Percentiles rank a stretch among this genome's conserved stretches.
These are phyloP conservation scores for Ilyonectria sp. DNA, from an alignment of 2,329 filamentous ascomycete species.

Conservation along the genomic window DNA sequence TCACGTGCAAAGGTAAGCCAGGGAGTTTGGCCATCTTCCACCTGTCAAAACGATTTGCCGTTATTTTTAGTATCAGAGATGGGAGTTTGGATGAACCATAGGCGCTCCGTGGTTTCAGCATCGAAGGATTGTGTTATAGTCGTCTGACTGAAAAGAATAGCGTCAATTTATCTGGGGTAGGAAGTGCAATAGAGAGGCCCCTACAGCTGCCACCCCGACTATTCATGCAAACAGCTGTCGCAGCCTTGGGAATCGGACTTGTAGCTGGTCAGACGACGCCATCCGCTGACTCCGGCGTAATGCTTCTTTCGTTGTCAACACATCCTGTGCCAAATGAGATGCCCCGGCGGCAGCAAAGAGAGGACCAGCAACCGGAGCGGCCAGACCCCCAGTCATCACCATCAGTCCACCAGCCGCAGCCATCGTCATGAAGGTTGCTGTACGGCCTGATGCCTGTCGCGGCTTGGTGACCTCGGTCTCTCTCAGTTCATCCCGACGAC, in stretches of 20 bases:
- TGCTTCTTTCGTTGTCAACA: constrained; percentile 6
- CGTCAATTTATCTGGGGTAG: neutral
- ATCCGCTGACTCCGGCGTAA: neutral
- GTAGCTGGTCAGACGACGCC: constrained; percentile 4
- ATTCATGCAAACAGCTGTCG: constrained; percentile 18
- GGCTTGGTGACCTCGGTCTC: constrained; percentile 8
- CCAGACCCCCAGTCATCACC: constrained; percentile 2
- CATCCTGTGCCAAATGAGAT: neutral
- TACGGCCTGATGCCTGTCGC: constrained; percentile 1
- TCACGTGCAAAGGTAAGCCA: constrained; percentile 20
- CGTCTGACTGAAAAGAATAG: neutral
- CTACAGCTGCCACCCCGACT: neutral
- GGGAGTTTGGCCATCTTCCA: neutral
- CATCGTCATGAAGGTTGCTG: neutral
- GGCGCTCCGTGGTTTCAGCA: neutral
- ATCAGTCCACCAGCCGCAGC: neutral
- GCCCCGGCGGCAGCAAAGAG: neutral
- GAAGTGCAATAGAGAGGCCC: neutral
- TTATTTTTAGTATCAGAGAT: neutral
- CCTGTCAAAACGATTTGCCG: neutral
- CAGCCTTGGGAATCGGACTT: constrained; percentile 5
- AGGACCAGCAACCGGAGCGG: constrained; percentile 5
- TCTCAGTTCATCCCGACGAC: constrained; percentile 7
- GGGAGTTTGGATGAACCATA: neutral
- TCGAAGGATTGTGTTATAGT: neutral